phyloP scores from a whole-genome alignment of 164 flowering plant genomes.

The Vitis rotundifolia region DNA sequence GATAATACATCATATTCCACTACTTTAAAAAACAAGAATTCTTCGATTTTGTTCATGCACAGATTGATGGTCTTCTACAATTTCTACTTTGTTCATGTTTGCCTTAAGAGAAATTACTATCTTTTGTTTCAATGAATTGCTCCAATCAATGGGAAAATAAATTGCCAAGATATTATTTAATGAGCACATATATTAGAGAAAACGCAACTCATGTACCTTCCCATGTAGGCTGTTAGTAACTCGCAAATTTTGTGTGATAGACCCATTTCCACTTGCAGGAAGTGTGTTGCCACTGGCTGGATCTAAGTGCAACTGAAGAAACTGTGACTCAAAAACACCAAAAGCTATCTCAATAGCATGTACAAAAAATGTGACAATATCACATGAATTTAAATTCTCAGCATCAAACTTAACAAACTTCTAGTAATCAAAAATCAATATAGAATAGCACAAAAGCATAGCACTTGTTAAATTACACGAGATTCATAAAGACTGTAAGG shows the following conservation, averaged over 20 bases:
- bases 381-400: background rate
- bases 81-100: too few species aligned
- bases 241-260: conserved; percentile 64
- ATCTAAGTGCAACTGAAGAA: conserved; percentile 84
- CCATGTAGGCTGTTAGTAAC: conserved; percentile 91
- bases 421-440: background rate
- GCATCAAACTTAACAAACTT: background rate
- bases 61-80: too few species aligned
- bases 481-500: too few species aligned
- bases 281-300: conserved; percentile 87
- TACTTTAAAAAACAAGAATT: too few species aligned
- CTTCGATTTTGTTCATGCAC: too few species aligned
- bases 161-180: too few species aligned
- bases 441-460: background rate
- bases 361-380: background rate
- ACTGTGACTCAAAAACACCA: conserved; percentile 47
- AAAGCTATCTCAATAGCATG: conserved; percentile 7
- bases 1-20: too few species aligned
- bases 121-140: too few species aligned
- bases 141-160: too few species aligned
- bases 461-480: too few species aligned
- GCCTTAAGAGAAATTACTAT: too few species aligned
- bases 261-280: conserved; percentile 72
- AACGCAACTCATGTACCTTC: conserved; percentile 52
- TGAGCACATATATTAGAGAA: background rate